Base-by-base conservation (phyloP, 2,329 filamentous ascomycete species). In the Arachnopeziza araneosa region DNA sequence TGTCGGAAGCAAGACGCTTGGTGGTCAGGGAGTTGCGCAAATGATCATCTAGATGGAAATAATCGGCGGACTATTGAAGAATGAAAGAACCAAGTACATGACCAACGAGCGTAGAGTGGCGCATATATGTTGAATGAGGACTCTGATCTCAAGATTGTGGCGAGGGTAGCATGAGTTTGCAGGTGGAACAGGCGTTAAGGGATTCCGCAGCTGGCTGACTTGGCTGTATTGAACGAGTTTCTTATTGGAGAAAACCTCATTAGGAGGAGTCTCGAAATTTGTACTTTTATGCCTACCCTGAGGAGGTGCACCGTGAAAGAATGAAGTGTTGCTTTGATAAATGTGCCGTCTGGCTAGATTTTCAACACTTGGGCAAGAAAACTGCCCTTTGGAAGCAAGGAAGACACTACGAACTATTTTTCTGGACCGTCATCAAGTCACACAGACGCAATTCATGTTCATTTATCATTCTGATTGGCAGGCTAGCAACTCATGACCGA, bases 1-100 rank as follows among this genome's bases (percentile, higher is more conserved):
- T 76, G 86, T 92, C 66, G 90, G 90, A 63, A 97, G 93, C 82
- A 98, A 98, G 85, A 98, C 93, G 19, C 82, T 99, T 57, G 95
- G 95, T 67, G 95, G 95, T 57, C 88, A 91, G 67, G 93, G 93
- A 56, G 89, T 97, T 68, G 95, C 92, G 64, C 93, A 97, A 80
- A 97, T 98, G 93, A 97, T 98, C 77, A 92, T 98, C 72, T 96
- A 81, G 79, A 68, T 24, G 23, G 5, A 22, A n/a, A 23, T 21
- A 14, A 44, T 44, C 36, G 17, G 2, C 36, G 3, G 17, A 12
- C 36, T 44, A 14, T 17, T 14, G 36, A 44, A 44, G 36, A 44
- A 44, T 3, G 36, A 2, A 7, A 44, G 36, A 12, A 44, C 12
- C 12, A 19, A 44, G 17, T 5, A 44, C 12, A 14, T 44, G 36